phyloP scores from a whole-genome alignment of 495 filamentous ascomycete genomes.

The Evansstolkia leycettana region DNA sequence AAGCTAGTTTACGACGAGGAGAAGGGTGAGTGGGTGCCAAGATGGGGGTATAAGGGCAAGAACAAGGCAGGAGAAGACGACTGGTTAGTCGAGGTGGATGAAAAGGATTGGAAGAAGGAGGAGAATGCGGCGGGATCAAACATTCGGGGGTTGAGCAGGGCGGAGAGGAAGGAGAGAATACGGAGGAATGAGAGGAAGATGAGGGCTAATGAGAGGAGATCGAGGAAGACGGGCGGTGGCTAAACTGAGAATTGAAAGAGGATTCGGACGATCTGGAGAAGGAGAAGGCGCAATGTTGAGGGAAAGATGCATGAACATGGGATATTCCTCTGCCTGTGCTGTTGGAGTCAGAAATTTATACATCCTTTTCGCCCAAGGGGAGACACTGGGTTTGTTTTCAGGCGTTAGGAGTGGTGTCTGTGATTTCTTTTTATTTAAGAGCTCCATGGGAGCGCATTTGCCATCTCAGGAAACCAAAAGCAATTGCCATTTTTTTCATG shows the following conservation, averaged over 20 bases:
- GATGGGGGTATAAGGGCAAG: slow-evolving; percentile 91
- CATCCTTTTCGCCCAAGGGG: too few species aligned
- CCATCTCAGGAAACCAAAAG: slow-evolving; percentile 6
- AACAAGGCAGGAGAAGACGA: slow-evolving; percentile 67
- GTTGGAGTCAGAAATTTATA: too few species aligned
- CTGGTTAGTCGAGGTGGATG: slow-evolving; percentile 86
- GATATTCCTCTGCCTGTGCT: too few species aligned
- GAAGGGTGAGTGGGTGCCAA: slow-evolving; percentile 76
- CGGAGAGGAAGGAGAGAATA: slow-evolving; percentile 50
- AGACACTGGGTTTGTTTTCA: too few species aligned
- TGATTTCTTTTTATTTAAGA: slow-evolving; percentile 8
- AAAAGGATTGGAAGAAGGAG: slow-evolving; percentile 58
- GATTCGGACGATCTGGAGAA: too few species aligned
- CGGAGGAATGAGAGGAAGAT: slow-evolving; percentile 59
- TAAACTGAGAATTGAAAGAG: too few species aligned
- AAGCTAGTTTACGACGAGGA: slow-evolving; percentile 77
- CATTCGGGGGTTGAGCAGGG: slow-evolving; percentile 47
- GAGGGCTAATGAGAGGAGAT: slow-evolving; percentile 53
- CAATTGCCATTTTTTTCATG: neutral
- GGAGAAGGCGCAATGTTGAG: too few species aligned
- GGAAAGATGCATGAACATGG: too few species aligned
- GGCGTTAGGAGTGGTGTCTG: slow-evolving; percentile 19
- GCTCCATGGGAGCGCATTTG: too few species aligned
- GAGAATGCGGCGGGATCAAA: slow-evolving; percentile 41
- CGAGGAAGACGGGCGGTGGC: slow-evolving; percentile 27